Evolutionary conservation across 352 stramenopile genomes (phyloP).

Genomic region (Phytophthora nicotianae): DNA sequence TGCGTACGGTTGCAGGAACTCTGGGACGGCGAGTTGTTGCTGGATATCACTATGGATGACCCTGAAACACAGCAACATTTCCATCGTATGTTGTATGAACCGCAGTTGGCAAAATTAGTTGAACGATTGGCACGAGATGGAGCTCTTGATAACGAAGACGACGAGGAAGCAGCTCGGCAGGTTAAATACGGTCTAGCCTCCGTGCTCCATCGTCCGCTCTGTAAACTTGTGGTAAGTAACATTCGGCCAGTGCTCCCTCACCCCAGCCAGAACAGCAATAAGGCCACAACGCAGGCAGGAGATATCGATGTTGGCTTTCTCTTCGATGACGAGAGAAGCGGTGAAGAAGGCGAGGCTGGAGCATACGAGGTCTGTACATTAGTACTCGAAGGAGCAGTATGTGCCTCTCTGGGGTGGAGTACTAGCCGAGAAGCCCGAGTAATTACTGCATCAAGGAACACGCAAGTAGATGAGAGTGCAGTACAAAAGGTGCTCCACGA

Average conservation of each 20-base stretch:
- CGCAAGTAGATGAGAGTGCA: constrained; percentile 12
- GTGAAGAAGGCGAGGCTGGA: background rate
- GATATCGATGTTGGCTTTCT: constrained; percentile 22
- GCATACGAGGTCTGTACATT: constrained; percentile 8
- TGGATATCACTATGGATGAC: constrained; percentile 63
- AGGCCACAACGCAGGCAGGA: constrained; percentile 12
- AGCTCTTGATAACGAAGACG: constrained; percentile 13
- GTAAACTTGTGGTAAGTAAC: constrained; percentile 29
- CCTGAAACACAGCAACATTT: constrained; percentile 47
- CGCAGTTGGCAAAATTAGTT: constrained; percentile 40
- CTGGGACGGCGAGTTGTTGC: constrained; percentile 67
- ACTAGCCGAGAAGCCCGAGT: constrained; percentile 19
- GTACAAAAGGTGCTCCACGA: constrained; percentile 13
- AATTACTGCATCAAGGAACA: constrained; percentile 2
- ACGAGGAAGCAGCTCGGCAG: constrained; percentile 21
- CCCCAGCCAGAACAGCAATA: constrained; percentile 17
- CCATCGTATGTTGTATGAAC: constrained; percentile 37
- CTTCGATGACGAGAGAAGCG: constrained; percentile 14
- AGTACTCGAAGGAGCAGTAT: constrained; percentile 4
- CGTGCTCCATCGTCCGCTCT: constrained; percentile 29
- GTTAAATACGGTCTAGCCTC: constrained; percentile 29
- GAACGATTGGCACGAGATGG: constrained; percentile 33
- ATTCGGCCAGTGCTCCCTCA: constrained; percentile 26
- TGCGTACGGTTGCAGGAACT: constrained; percentile 64
- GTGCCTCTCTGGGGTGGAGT: constrained; percentile 6